Conservation (phyloP, 371 early-diverging fungal genomes). For the Cokeromyces recurvatus region DNA sequence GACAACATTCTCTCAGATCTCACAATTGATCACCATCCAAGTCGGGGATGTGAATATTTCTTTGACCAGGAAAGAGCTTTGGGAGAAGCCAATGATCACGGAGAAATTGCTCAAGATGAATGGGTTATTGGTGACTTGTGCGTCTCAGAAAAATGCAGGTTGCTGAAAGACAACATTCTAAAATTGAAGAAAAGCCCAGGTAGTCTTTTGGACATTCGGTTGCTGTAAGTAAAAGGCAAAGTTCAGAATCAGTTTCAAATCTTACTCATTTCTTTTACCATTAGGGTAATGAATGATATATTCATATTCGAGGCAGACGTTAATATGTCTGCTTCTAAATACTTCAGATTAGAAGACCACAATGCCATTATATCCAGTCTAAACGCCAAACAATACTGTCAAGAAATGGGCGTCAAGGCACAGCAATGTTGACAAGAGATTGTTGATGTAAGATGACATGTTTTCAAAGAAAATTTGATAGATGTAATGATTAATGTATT, state of each 20-base stretch:
- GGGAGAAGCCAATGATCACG: not conserved
- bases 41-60: conserved; percentile 3
- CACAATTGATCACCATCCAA: conserved; percentile 6
- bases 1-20: conserved; percentile 6
- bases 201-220: conserved; percentile 7
- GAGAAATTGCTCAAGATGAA: conserved; percentile 1
- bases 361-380: conserved; percentile 3
- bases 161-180: conserved; percentile 3
- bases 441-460: conserved; percentile 2
- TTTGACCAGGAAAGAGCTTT: conserved; percentile 3
- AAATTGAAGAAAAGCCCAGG: conserved; percentile 3
- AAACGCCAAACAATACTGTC: not conserved
- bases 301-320: conserved; percentile 3
- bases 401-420: not conserved
- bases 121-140: conserved; percentile 1
- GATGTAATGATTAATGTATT: not conserved
- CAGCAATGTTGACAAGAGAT: conserved; percentile 2
- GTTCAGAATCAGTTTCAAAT: conserved; percentile 5
- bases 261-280: not conserved
- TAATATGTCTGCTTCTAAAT: conserved; percentile 3
- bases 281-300: conserved; percentile 6
- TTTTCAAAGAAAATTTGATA: conserved; percentile 2
- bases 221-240: conserved; percentile 8
- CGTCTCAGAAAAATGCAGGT: conserved; percentile 4
- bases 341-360: conserved; percentile 1